A percentile compares a stretch with the other conserved stretches of the same genome.
These are phyloP conservation scores for Diaporthe nobilis DNA, from an alignment of 2,329 filamentous ascomycete genomes.

Conservation along the genomic window DNA sequence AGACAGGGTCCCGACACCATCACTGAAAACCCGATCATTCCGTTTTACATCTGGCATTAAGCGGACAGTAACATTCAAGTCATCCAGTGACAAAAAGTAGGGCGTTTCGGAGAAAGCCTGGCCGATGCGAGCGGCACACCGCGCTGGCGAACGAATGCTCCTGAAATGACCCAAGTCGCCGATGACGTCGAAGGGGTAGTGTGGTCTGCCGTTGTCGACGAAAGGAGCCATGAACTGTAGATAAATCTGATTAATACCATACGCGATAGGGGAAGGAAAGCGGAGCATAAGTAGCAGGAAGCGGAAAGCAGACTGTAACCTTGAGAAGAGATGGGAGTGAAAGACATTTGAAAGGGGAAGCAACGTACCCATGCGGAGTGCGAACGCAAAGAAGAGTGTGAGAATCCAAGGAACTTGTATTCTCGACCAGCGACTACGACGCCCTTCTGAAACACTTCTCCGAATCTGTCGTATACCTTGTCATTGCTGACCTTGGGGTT, in stretches of 20 bases:
- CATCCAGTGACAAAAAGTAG: slow-evolving; percentile 68
- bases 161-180: slow-evolving; percentile 64
- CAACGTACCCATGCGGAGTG: slow-evolving; percentile 71
- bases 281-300: accelerated
- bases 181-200: slow-evolving; percentile 61
- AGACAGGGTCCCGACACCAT: slow-evolving; percentile 85
- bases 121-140: slow-evolving; percentile 72
- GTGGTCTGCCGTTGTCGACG: slow-evolving; percentile 48
- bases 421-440: slow-evolving; percentile 74
- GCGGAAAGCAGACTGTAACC: background rate
- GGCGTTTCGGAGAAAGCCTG: slow-evolving; percentile 83
- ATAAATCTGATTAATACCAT: background rate
- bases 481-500: slow-evolving; percentile 66
- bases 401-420: slow-evolving; percentile 82
- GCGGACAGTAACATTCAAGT: slow-evolving; percentile 51
- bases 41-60: slow-evolving; percentile 65
- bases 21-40: slow-evolving; percentile 76
- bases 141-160: slow-evolving; percentile 66
- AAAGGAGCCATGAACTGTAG: slow-evolving; percentile 66
- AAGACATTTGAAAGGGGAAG: accelerated
- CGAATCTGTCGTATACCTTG: slow-evolving; percentile 72
- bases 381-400: slow-evolving; percentile 81
- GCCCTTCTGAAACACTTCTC: slow-evolving; percentile 67
- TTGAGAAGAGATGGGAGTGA: background rate
- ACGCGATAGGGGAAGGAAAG: background rate